A percentile compares a stretch with the other conserved stretches of the same genome.
These are phyloP conservation scores for Berkeleyomyces rouxiae DNA, from an alignment of 2,329 filamentous ascomycete genomes.

Conservation along the genomic window DNA sequence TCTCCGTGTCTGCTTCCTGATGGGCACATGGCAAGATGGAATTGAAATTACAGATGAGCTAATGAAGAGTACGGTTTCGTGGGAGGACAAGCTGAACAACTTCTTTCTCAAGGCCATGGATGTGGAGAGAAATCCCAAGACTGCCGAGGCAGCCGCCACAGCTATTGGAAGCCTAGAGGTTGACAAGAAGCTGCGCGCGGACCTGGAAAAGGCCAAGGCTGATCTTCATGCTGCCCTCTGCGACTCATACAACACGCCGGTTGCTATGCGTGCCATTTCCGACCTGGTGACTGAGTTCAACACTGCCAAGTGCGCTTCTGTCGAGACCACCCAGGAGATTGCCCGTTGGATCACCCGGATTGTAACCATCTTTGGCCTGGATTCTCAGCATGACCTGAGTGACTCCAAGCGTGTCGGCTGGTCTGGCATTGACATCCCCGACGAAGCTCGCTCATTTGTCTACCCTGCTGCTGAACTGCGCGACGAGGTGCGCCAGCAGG, in stretches of 20 bases:
- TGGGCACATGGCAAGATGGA: slow-evolving; percentile 79
- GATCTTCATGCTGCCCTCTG: slow-evolving; percentile 44
- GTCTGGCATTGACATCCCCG: slow-evolving; percentile 27
- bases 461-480: slow-evolving; percentile 20
- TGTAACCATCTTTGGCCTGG: slow-evolving; percentile 69
- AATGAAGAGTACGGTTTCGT: slow-evolving; percentile 21
- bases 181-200: slow-evolving; percentile 22
- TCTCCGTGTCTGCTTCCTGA: slow-evolving; percentile 71
- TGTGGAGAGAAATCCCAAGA: slow-evolving; percentile 9
- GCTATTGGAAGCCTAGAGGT: slow-evolving; percentile 14
- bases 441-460: slow-evolving; percentile 32
- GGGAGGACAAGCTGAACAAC: slow-evolving; percentile 14
- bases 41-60: slow-evolving; percentile 82
- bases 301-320: slow-evolving; percentile 9
- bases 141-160: slow-evolving; percentile 5
- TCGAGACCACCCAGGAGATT: slow-evolving; percentile 21
- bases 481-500: slow-evolving; percentile 11
- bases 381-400: slow-evolving; percentile 28
- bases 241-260: slow-evolving; percentile 78
- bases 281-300: slow-evolving; percentile 50
- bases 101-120: slow-evolving; percentile 14
- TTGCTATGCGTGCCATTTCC: slow-evolving; percentile 61
- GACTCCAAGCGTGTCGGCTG: slow-evolving; percentile 19
- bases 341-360: slow-evolving; percentile 72
- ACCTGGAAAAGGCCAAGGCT: slow-evolving; percentile 36